Conservation (phyloP, 2,329 filamentous ascomycete genomes). For the Cryphonectria parasitica region DNA sequence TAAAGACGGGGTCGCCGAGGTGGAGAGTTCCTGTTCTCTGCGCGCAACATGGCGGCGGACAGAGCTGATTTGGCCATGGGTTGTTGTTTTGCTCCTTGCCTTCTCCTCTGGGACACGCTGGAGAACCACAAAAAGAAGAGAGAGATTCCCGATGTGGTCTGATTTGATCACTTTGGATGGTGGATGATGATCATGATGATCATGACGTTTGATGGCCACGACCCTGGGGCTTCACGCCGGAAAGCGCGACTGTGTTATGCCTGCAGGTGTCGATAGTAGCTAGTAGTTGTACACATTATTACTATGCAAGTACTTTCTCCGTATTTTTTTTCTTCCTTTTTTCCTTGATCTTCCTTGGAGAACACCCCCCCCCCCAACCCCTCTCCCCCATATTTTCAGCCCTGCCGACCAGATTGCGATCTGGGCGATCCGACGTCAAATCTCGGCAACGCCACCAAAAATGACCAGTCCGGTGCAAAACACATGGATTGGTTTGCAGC, state of each 20-base stretch:
- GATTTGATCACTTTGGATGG: not conserved
- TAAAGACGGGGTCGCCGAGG: constrained; percentile 4
- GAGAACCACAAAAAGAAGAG: not conserved
- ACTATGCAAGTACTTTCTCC: too few relatives aligned
- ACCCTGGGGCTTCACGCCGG: not conserved
- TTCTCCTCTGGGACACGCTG: not conserved
- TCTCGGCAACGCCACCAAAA: constrained; percentile 7
- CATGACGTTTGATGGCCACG: not conserved
- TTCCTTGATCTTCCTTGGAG: not conserved
- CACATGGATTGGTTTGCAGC: not conserved
- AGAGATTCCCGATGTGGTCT: not conserved
- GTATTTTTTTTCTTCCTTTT: not conserved
- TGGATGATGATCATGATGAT: not conserved
- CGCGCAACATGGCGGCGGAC: not conserved
- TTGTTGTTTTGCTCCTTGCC: not conserved
- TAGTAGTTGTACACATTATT: not conserved
- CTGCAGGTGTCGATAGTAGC: not conserved
- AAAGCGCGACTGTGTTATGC: not conserved
- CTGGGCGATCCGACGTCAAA: constrained; percentile 7
- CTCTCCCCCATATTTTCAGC: constrained; percentile 6
- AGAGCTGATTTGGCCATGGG: not conserved
- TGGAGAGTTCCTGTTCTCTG: not conserved
- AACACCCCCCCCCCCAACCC: not conserved
- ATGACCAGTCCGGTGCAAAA: not conserved
- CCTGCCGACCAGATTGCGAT: constrained; percentile 19